Evolutionary conservation across 2,329 filamentous ascomycete genomes (phyloP).

Genomic region (Helicocarpus griseus): DNA sequence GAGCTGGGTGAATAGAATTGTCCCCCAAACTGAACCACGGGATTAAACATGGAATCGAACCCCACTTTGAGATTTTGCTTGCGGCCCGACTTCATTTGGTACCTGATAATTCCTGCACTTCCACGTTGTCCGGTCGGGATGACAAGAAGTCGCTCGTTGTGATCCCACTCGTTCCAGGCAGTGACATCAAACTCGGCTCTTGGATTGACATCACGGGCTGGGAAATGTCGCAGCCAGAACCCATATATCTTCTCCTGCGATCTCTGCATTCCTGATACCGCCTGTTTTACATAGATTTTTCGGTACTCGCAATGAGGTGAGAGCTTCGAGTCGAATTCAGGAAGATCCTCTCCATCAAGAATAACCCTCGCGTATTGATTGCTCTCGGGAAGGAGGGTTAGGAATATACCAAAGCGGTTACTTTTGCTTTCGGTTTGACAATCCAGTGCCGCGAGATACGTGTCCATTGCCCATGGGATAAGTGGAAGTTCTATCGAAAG

Average conservation of each 20-base stretch:
- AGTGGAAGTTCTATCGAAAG: conserved; percentile 13
- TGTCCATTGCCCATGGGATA: conserved; percentile 14
- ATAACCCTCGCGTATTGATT: conserved; percentile 4
- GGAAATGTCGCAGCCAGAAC: conserved; percentile 4
- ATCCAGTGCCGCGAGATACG: conserved; percentile 15
- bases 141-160: background rate
- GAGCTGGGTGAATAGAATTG: background rate
- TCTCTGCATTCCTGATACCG: background rate
- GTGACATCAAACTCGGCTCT: conserved; percentile 2
- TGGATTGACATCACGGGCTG: background rate
- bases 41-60: conserved; percentile 7
- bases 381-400: conserved; percentile 3
- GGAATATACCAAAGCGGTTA: conserved; percentile 1
- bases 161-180: conserved; percentile 3
- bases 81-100: background rate
- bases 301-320: conserved; percentile 3
- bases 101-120: conserved; percentile 5
- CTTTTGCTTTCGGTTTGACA: conserved; percentile 3
- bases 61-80: conserved; percentile 4
- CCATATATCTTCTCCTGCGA: background rate
- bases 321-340: background rate
- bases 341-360: background rate
- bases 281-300: conserved; percentile 3
- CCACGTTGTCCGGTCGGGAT: conserved; percentile 2
- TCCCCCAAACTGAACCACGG: conserved; percentile 5